A percentile compares a stretch with the other conserved stretches of the same genome.
phyloP scores from a whole-genome alignment of 2,329 filamentous ascomycete species.

The Scedosporium minutisporum region DNA sequence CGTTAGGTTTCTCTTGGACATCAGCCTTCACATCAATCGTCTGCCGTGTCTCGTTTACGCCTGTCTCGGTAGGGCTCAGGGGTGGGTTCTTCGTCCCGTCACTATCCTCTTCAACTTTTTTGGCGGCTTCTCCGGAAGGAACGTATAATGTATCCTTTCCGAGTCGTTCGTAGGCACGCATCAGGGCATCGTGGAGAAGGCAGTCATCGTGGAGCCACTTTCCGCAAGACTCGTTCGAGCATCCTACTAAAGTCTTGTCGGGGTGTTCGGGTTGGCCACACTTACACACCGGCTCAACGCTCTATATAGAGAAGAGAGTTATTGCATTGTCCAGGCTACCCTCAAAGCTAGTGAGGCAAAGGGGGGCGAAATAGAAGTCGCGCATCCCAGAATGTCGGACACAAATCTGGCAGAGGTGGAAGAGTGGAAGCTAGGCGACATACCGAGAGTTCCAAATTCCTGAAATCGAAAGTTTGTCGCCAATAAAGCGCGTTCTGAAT shows the following conservation, averaged over 20 bases:
- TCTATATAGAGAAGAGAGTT: slow-evolving; percentile 23
- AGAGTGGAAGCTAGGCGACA: slow-evolving; percentile 15
- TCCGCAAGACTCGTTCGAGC: slow-evolving; percentile 42
- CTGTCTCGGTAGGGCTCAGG: slow-evolving; percentile 42
- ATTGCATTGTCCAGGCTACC: slow-evolving; percentile 10
- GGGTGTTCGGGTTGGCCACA: slow-evolving; percentile 53
- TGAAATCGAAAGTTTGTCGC: slow-evolving; percentile 52
- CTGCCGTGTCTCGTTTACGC: slow-evolving; percentile 38
- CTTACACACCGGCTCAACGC: slow-evolving; percentile 46
- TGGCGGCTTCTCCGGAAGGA: slow-evolving; percentile 23
- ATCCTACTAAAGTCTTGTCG: slow-evolving; percentile 49
- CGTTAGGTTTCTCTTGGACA: slow-evolving; percentile 23
- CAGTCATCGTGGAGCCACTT: slow-evolving; percentile 58
- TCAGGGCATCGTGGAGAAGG: slow-evolving; percentile 44
- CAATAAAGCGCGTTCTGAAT: slow-evolving; percentile 51
- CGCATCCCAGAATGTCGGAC: background rate
- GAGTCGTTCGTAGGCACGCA: slow-evolving; percentile 38
- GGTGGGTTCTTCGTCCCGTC: slow-evolving; percentile 23
- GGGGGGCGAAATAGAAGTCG: background rate
- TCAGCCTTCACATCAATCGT: slow-evolving; percentile 44
- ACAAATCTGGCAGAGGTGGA: background rate
- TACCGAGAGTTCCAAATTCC: slow-evolving; percentile 49
- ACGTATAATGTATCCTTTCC: slow-evolving; percentile 41
- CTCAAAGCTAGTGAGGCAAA: background rate
- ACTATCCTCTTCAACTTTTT: slow-evolving; percentile 20